Base-by-base conservation (phyloP, 225 moss, liverwort and hornwort species). In the Pleurozium schreberi region DNA sequence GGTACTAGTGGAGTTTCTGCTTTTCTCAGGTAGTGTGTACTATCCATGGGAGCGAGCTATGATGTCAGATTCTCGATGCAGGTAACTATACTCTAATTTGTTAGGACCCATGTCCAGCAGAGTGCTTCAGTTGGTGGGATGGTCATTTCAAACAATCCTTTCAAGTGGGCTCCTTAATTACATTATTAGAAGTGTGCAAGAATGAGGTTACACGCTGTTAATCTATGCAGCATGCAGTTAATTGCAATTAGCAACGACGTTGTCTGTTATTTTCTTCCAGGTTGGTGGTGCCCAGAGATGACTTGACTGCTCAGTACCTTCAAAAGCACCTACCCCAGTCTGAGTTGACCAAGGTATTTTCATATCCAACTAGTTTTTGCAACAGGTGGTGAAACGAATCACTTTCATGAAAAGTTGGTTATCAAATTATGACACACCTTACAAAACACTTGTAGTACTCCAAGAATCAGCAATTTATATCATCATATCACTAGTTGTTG, bases 41-140 rank as follows among this genome's bases (percentile, higher is more conserved):
- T 95, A 96, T 85, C 98, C 98, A 69, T 98, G 98, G 98, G 98
- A 98, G 94, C 95, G 97, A 75, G 93, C 91, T 57, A 90, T 98
- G 92, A 96, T 98, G 96, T 92, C 98, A 67, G 93, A 96, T 78
- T 85, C 68, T 40, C 89, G 82, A 73, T 98, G 98, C 95, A 95
- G 97, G 98, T 98, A n/a, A n/a, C n/a, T n/a, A 88, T 26, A 33
- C 20, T 80, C 11, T 50, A 26, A 47, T 86, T 52, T 80, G n/a
- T 65, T 87, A 11, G 60, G 59, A 66, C 69, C 68, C 45, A 50
- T 75, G 25, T 82, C 53, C 52, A 55, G 86, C 78, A 68, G 28
- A 84, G 77, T 12, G 14, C 77, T 83, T n/a, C n/a, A n/a, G n/a
- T n/a, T 86, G 62, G 31, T 57, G 15, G 30, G 40, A 60, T 63